A percentile compares a stretch with the other conserved stretches of the same genome.
Evolutionary conservation across 768 basidiomycete genomes (phyloP).

Genomic region (Glaciozyma antarctica): DNA sequence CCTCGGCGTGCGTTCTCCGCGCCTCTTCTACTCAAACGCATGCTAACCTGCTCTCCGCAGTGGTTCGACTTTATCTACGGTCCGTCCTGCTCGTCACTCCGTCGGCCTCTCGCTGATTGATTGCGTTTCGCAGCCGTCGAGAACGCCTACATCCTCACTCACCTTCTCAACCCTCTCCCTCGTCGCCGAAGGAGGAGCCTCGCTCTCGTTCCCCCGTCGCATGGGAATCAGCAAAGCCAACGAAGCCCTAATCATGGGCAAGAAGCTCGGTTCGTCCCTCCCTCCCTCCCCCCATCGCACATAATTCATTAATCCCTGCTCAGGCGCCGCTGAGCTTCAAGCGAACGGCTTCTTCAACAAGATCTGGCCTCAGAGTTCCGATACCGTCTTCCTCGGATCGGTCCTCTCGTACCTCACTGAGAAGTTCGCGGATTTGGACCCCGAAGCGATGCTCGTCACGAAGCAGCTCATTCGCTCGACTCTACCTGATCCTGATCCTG

Average conservation of each 20-base stretch:
- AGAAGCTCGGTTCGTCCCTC: conserved; percentile 45
- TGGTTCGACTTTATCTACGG: conserved; percentile 60
- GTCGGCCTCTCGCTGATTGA: background rate
- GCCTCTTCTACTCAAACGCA: no score
- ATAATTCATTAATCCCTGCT: no score
- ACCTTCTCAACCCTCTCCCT: conserved; percentile 63
- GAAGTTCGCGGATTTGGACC: conserved; percentile 12
- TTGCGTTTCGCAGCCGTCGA: conserved; percentile 43
- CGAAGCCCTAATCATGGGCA: conserved; percentile 61
- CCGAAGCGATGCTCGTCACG: conserved; percentile 13
- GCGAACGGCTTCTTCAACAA: conserved; percentile 56
- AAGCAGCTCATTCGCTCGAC: conserved; percentile 18
- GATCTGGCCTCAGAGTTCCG: conserved; percentile 38
- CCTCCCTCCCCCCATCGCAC: no score
- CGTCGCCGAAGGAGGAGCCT: conserved; percentile 53
- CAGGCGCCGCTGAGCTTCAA: conserved; percentile 49
- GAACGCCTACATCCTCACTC: conserved; percentile 54
- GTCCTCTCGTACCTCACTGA: conserved; percentile 10
- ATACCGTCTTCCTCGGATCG: conserved; percentile 2
- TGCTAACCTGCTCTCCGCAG: background rate
- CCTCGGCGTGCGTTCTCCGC: no score
- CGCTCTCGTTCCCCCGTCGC: conserved; percentile 57
- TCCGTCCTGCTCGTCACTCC: background rate
- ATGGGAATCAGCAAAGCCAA: conserved; percentile 56
- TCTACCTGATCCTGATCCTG: conserved; percentile 15